phyloP scores from a whole-genome alignment of 352 stramenopile species.

The Pythium utonaiense region DNA sequence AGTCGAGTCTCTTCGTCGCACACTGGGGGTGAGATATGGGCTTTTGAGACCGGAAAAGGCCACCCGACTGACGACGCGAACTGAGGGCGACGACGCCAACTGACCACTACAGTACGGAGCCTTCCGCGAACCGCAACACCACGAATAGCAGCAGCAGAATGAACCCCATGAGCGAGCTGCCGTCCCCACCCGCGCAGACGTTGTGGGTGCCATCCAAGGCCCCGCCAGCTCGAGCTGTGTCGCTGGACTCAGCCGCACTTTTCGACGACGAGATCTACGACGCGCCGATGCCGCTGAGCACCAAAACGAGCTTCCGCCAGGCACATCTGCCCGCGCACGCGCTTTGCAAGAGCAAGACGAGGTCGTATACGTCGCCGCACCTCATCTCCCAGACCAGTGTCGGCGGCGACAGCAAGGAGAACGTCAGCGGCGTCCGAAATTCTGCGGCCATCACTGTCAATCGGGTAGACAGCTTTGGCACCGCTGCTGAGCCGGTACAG shows the following conservation, averaged over 20 bases:
- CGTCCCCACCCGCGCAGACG: slow-evolving; percentile 7
- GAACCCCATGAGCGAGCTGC: neutral
- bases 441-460: neutral
- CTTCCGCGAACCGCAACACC: neutral
- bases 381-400: slow-evolving; percentile 27
- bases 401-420: slow-evolving; percentile 15
- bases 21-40: neutral
- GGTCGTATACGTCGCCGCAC: slow-evolving; percentile 67
- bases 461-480: neutral
- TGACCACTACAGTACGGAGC: neutral
- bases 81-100: neutral
- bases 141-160: slow-evolving; percentile 1
- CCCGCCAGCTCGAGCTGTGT: slow-evolving; percentile 22
- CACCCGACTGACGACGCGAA: neutral
- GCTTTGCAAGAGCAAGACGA: slow-evolving; percentile 37
- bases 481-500: slow-evolving; percentile 9
- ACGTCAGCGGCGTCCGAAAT: slow-evolving; percentile 14
- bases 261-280: slow-evolving; percentile 4
- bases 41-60: neutral
- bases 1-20: neutral
- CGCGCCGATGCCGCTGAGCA: neutral
- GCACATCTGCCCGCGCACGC: slow-evolving; percentile 33
- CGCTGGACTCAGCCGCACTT: slow-evolving; percentile 21
- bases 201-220: slow-evolving; percentile 17
- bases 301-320: neutral